Evolutionary conservation across 2,329 filamentous ascomycete genomes (phyloP).

Genomic region (Fusarium euwallaceae): DNA sequence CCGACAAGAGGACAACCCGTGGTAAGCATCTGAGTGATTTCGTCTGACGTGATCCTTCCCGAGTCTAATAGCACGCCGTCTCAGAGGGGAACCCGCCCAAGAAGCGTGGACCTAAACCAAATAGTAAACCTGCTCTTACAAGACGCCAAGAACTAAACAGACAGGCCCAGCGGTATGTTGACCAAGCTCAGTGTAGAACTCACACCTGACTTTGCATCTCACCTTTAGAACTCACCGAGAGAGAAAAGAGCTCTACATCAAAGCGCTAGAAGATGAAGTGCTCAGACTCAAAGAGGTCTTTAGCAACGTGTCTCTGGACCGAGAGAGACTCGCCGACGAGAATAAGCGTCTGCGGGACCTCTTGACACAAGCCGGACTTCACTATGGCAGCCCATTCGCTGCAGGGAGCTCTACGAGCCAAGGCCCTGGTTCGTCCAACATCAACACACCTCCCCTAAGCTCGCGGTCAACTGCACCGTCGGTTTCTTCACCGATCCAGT

Average conservation of each 20-base stretch:
- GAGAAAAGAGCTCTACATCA: conserved; percentile 96
- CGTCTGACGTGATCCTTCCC: background rate
- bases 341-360: conserved; percentile 78
- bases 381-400: conserved; percentile 46
- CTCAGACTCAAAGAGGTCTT: conserved; percentile 89
- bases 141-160: conserved; percentile 93
- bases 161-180: conserved; percentile 87
- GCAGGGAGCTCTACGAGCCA: conserved; percentile 69
- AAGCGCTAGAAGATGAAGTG: conserved; percentile 91
- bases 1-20: conserved; percentile 82
- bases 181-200: background rate
- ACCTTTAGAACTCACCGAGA: conserved; percentile 91
- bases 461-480: conserved; percentile 59
- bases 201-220: conserved; percentile 20
- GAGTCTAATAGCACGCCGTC: conserved; percentile 21
- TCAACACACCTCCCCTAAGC: conserved; percentile 53
- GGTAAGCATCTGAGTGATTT: conserved; percentile 61
- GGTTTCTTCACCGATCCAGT: conserved; percentile 49
- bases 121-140: conserved; percentile 94
- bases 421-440: conserved; percentile 57
- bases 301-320: conserved; percentile 79
- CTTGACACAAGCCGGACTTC: conserved; percentile 67
- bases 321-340: conserved; percentile 81
- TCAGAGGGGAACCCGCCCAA: conserved; percentile 88
- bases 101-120: conserved; percentile 92